Percentiles rank a stretch among this genome's conserved stretches.
These are phyloP conservation scores for Lipomyces japonicus DNA, from an alignment of 805 yeast genomes.

Conservation along the genomic window DNA sequence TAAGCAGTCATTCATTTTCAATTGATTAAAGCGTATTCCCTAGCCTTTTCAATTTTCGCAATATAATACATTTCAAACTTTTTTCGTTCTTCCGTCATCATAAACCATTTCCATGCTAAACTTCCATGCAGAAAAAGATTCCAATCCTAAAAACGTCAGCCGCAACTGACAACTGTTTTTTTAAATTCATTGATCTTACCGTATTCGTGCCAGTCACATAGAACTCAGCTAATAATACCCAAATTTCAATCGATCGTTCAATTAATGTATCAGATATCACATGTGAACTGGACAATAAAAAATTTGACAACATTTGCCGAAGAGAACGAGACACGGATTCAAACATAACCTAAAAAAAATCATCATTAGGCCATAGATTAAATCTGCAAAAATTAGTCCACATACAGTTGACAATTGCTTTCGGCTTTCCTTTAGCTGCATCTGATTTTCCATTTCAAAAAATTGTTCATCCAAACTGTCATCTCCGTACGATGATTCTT, in stretches of 20 bases:
- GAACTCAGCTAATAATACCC: constrained; percentile 17
- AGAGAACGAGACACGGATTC: constrained; percentile 7
- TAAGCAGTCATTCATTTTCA: no score
- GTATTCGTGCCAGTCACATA: constrained; percentile 1
- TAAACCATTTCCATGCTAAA: constrained; percentile 27
- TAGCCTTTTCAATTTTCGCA: no score
- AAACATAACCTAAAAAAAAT: constrained; percentile 3
- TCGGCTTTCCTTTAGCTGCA: constrained; percentile 3
- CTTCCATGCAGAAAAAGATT: constrained; percentile 16
- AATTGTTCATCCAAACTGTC: constrained; percentile 14
- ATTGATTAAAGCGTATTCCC: no score
- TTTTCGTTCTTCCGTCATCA: no score
- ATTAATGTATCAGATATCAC: constrained; percentile 6
- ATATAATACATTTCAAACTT: no score
- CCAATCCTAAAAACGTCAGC: constrained; percentile 16
- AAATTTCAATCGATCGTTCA: constrained; percentile 8
- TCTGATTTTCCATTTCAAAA: constrained; percentile 11
- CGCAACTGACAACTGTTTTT: background rate
- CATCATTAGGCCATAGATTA: background rate
- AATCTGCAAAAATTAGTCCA: background rate
- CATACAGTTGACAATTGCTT: constrained; percentile 10
- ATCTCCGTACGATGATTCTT: constrained; percentile 11
- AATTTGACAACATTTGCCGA: constrained; percentile 16
- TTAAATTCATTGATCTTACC: background rate
- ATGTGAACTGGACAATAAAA: constrained; percentile 9